Evolutionary conservation across 306 rosid species (phyloP), one percentile per base, ranked within the genome.

Genomic region (Medicago arabica): DNA sequence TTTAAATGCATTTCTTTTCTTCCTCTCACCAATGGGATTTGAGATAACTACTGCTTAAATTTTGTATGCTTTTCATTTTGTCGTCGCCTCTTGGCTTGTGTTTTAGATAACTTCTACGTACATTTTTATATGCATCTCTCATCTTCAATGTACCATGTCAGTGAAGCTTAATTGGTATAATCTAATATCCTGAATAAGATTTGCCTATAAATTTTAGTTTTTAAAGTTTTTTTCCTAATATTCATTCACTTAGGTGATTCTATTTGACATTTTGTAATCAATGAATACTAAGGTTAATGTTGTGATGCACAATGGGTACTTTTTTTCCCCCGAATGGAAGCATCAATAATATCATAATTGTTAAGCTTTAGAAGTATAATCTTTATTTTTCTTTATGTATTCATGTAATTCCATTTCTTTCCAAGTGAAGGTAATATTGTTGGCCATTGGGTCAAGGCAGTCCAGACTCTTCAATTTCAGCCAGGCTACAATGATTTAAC

Each of bases 391-490:
- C 23, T 49, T 17, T 58, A 54, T 62, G 25, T 76, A 65, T 64
- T 71, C 8, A 85, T 36, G 21, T 74, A 28, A 59, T 79, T 49
- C 64, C 43, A 49, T 75, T 62, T 72, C 78, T 80, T 83, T 76
- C 83, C 69, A 71, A 76, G 53, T 79, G 88, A 82, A 94, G 98
- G 97, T 83, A 92, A 81, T 76, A 79, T 44, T 66, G 73, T 84
- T 63, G 98, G 97, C 74, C 89, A 80, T 25, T 92, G 96, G 95
- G 87, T 95, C 81, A 87, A 85, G 85, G 88, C 84, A 63, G 85
- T 82, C 59, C 97, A 90, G 78, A 85, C 96, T 83, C 87, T 90
- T 86, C 89, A 79, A 68, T 92, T 95, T 84, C 77, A 75, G 15
- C 87, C 82, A 69, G 98, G 98, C 80, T 81, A 85, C 85, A 95